A percentile compares a stretch with the other conserved stretches of the same genome.
Evolutionary conservation across 2,329 filamentous ascomycete genomes (phyloP).

Genomic region (Thelonectria olida): DNA sequence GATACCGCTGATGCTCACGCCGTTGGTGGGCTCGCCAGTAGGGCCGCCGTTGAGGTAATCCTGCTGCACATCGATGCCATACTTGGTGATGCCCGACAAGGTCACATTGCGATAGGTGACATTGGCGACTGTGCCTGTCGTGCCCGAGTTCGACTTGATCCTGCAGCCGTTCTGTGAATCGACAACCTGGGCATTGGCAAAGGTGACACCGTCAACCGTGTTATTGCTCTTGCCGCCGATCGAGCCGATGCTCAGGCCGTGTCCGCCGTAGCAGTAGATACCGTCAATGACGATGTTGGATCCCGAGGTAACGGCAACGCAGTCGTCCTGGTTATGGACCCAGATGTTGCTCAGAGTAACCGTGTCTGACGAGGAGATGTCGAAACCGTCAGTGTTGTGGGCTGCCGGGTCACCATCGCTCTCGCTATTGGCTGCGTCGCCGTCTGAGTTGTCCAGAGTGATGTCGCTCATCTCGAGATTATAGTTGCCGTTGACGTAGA

Average conservation of each 20-base stretch:
- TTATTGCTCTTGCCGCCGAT: conserved; percentile 59
- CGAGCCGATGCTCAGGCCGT: conserved; percentile 51
- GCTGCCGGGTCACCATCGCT: conserved; percentile 30
- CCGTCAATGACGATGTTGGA: conserved; percentile 53
- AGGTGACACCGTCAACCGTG: conserved; percentile 58
- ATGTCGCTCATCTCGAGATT: conserved; percentile 45
- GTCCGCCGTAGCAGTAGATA: conserved; percentile 51
- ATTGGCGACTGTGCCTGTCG: conserved; percentile 52
- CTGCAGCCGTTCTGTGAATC: conserved; percentile 60
- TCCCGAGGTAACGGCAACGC: conserved; percentile 63
- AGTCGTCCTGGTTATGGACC: conserved; percentile 68
- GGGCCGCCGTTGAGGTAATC: conserved; percentile 56
- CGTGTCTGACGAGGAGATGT: conserved; percentile 57
- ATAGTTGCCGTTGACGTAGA: conserved; percentile 47
- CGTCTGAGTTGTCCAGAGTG: conserved; percentile 48
- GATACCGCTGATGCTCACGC: conserved; percentile 58
- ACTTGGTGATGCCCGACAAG: conserved; percentile 49
- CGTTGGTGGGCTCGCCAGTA: conserved; percentile 51
- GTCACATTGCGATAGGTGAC: conserved; percentile 53
- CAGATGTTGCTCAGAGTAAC: conserved; percentile 59
- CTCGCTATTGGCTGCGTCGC: conserved; percentile 34
- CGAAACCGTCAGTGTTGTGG: conserved; percentile 67
- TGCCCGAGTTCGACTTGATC: conserved; percentile 57
- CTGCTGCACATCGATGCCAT: conserved; percentile 46
- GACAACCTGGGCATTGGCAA: conserved; percentile 55